phyloP scores from a whole-genome alignment of 2,329 filamentous ascomycete genomes.

The Aspergillus jensenii region DNA sequence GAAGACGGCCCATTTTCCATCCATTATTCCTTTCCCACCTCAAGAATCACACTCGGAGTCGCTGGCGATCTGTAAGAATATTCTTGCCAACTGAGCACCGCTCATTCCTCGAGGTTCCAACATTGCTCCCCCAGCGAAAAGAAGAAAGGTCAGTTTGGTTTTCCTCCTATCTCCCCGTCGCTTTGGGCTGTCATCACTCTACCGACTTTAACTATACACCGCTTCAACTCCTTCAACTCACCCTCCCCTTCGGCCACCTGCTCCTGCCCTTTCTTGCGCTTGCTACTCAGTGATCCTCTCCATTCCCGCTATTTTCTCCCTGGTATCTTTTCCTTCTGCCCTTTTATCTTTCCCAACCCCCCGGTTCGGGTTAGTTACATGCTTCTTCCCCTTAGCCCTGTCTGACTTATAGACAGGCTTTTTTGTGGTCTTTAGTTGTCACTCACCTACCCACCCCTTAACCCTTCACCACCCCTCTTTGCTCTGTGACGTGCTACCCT shows the following conservation, averaged over 20 bases:
- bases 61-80: constrained; percentile 17
- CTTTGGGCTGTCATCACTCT: not conserved
- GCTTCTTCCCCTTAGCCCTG: not conserved
- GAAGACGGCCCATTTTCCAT: constrained; percentile 26
- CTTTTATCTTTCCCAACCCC: constrained; percentile 5
- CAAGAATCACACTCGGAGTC: constrained; percentile 17
- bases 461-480: constrained; percentile 11
- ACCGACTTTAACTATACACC: constrained; percentile 18
- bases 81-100: not conserved
- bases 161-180: not conserved
- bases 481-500: not conserved
- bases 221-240: constrained; percentile 20
- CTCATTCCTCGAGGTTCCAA: constrained; percentile 7
- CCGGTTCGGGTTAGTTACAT: constrained; percentile 2
- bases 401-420: constrained; percentile 9
- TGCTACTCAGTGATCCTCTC: not conserved
- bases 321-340: constrained; percentile 7
- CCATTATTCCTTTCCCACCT: constrained; percentile 7
- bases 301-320: constrained; percentile 6
- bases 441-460: constrained; percentile 3
- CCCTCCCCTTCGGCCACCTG: constrained; percentile 3
- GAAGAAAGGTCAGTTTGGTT: constrained; percentile 23
- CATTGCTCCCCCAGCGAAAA: constrained; percentile 10
- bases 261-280: constrained; percentile 12
- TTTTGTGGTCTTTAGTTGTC: constrained; percentile 5